Conservation (phyloP, 257 asterid species). For the Eustoma russellianum region DNA sequence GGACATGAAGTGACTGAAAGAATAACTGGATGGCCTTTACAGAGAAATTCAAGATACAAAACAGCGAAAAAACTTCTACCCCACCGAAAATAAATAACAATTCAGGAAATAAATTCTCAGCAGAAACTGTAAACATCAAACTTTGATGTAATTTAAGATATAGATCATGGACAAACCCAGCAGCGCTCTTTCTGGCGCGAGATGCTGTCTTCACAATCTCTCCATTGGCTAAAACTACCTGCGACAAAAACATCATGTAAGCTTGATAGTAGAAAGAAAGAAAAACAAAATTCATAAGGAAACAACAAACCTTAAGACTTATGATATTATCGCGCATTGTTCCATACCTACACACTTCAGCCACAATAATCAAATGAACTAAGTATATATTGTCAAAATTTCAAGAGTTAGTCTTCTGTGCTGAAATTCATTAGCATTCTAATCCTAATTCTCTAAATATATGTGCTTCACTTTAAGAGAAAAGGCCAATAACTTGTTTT, state of each 20-base stretch:
- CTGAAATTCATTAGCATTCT: neutral
- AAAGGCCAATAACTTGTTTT: too few relatives aligned
- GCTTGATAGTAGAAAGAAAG: slow-evolving; percentile 9
- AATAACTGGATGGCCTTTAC: neutral
- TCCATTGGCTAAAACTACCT: slow-evolving; percentile 91
- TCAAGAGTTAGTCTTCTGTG: neutral
- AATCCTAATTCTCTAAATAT: too few relatives aligned
- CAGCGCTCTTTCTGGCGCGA: slow-evolving; percentile 98
- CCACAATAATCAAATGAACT: slow-evolving; percentile 26
- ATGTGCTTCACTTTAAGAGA: too few relatives aligned
- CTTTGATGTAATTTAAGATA: slow-evolving; percentile 7
- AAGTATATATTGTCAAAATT: slow-evolving; percentile 10
- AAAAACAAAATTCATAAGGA: slow-evolving; percentile 11
- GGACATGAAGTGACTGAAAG: too few relatives aligned
- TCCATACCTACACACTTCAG: slow-evolving; percentile 84
- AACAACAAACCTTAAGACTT: slow-evolving; percentile 73
- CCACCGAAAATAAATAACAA: neutral
- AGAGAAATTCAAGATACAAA: neutral
- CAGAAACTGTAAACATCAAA: neutral
- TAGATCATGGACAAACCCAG: slow-evolving; percentile 53
- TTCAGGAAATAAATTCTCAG: neutral
- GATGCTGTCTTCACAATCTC: slow-evolving; percentile 88
- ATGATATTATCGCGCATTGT: slow-evolving; percentile 98
- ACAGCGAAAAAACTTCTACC: neutral
- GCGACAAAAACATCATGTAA: slow-evolving; percentile 21